A percentile compares a stretch with the other conserved stretches of the same genome.
phyloP scores from a whole-genome alignment of 345 rosid genomes.

The Eucalyptus cloeziana region DNA sequence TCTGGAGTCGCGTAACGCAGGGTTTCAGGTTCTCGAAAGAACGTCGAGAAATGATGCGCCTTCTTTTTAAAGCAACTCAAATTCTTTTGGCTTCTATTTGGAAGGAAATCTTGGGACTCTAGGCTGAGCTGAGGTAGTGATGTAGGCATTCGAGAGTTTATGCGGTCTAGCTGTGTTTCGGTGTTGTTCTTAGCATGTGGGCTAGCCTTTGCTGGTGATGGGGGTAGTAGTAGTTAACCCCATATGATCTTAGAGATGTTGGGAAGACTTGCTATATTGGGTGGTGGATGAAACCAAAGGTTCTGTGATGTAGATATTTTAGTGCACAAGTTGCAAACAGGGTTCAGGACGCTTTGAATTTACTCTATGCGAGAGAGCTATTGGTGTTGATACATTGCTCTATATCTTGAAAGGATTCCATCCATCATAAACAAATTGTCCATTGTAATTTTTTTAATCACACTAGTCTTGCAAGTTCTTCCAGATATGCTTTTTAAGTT shows the following conservation, averaged over 20 bases:
- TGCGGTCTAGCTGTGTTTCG: neutral
- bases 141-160: neutral
- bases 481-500: too few relatives aligned
- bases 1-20: too few relatives aligned
- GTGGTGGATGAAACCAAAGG: neutral
- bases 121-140: neutral
- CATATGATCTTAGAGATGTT: neutral
- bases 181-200: neutral
- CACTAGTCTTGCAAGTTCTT: too few relatives aligned
- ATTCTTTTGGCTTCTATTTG: neutral
- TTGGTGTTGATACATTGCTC: too few relatives aligned
- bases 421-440: too few relatives aligned
- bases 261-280: neutral
- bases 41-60: too few relatives aligned
- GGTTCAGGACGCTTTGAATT: neutral
- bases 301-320: neutral
- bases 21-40: too few relatives aligned
- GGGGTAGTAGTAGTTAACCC: neutral
- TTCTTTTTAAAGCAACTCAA: too few relatives aligned
- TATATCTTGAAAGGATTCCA: too few relatives aligned
- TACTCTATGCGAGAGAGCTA: neutral
- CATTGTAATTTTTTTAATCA: too few relatives aligned
- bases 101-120: neutral
- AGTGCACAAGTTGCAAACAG: neutral
- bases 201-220: neutral